These are phyloP conservation scores for Friedmanniomyces simplex DNA, from an alignment of 495 filamentous ascomycete genomes.

Conservation along the genomic window DNA sequence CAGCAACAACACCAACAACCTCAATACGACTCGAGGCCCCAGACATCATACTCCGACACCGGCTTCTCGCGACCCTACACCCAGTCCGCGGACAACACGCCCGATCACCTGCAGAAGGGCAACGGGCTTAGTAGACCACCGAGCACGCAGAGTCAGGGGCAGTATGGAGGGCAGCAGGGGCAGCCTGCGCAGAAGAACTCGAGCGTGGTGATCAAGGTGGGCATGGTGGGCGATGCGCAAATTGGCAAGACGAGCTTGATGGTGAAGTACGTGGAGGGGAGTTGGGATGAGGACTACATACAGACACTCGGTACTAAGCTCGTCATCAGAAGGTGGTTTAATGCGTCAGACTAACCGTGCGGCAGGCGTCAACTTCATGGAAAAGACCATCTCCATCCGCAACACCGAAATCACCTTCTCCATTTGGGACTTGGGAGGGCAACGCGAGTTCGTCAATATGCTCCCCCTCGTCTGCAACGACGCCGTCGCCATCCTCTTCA, in stretches of 20 bases:
- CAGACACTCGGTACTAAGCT: constrained; percentile 72
- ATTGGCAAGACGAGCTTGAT: constrained; percentile 98
- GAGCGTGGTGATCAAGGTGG: constrained; percentile 96
- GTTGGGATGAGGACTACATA: constrained; percentile 99
- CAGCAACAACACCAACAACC: constrained; percentile 18
- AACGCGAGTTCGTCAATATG: constrained; percentile 99
- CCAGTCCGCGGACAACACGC: constrained; percentile 24
- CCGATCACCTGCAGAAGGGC: constrained; percentile 21
- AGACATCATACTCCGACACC: constrained; percentile 35
- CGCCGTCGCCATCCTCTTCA: constrained; percentile 95
- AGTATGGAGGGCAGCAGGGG: constrained; percentile 21
- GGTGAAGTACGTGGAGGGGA: constrained; percentile 99
- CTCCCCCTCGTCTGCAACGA: constrained; percentile 97
- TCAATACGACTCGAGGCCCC: constrained; percentile 26
- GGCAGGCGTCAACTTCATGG: constrained; percentile 95
- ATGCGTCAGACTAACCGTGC: background rate
- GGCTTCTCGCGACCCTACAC: constrained; percentile 29
- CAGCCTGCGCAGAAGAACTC: constrained; percentile 49
- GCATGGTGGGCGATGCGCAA: constrained; percentile 98
- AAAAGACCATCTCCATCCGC: constrained; percentile 97
- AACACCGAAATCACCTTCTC: constrained; percentile 99
- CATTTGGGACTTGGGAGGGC: constrained; percentile 97
- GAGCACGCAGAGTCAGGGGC: constrained; percentile 17
- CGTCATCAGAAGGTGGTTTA: background rate
- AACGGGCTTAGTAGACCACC: constrained; percentile 20